Base-by-base conservation (phyloP, 139 green algal species). In the Pedinophyceae sp. region DNA sequence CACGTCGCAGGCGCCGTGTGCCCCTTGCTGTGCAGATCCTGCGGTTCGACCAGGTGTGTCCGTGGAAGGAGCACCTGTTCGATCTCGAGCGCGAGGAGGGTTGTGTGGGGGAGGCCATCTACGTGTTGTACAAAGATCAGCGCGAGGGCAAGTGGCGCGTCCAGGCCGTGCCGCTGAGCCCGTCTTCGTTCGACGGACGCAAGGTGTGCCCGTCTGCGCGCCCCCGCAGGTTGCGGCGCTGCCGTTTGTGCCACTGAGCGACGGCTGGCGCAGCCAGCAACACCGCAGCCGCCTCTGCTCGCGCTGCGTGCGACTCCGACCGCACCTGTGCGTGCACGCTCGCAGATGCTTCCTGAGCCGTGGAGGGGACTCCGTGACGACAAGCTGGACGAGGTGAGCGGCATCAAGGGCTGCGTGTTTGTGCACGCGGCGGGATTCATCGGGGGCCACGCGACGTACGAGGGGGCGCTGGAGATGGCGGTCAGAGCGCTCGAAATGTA, bases 51-150 rank as follows among this genome's bases (percentile, higher is more conserved):
- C 7, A 43, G 34, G 34, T 13, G 34, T 83, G 74, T 50, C 89
- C 93, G 27, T 99, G 92, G 92, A 97, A 99, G 71, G 78, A 90
- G 47, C 92, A 99, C 66, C 66, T 99, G 64, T 87, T 86, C 59
- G 61, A 82, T 29, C 68, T 98, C 18, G 92, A 99, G 75, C 57
- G 80, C 54, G 89, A 96, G 78, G 48, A 79, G 30, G 72, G 62
- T 4, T 56, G 88, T 0, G 40, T 56, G 19, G 59, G 60, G 2
- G 15, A 69, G 16, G 46, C 84, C 30, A 67, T 69, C 26, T 67
- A 65, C 29, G 60, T 88, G 45, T 83, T 71, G 17, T 62, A 51
- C 47, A 38, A 38, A 68, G 85, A 93, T 59, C 74, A 86, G 3
- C 69, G 78, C 2, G 85, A 87, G 59, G 62, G 70, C 43, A 79